Base-by-base conservation (phyloP, 495 filamentous ascomycete species). In the Elaphomyces granulatus region DNA sequence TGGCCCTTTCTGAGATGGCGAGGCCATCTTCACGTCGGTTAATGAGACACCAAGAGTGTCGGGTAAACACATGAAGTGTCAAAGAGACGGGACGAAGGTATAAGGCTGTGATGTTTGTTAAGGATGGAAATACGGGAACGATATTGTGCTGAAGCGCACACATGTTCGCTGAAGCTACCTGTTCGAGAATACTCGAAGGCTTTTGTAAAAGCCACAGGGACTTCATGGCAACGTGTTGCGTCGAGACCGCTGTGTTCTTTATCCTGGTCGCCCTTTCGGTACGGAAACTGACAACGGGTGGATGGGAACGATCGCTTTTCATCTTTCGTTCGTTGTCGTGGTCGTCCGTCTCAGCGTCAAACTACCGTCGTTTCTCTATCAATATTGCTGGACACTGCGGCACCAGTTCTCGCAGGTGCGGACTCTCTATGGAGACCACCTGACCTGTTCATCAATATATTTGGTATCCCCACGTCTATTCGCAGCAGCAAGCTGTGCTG, bases 201-300 rank as follows among this genome's bases (percentile, higher is more conserved):
- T n/a, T n/a, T n/a, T n/a, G n/a, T n/a, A n/a, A n/a, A n/a, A n/a
- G n/a, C n/a, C n/a, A n/a, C n/a, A n/a, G n/a, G 7, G n/a, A n/a
- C n/a, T n/a, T n/a, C n/a, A n/a, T n/a, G n/a, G n/a, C n/a, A n/a
- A n/a, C n/a, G n/a, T 94, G 88, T 62, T 94, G 90, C 63, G 68
- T 98, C 49, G 96, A 96, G 90, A 81, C 74, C 35, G 67, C 83
- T 34, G 88, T 98, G n/a, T 94, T 86, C 2, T 68, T 83, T 46
- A 83, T 96, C 56, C n/a, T n/a, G 16, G 84, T 98, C 45, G 86
- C 88, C 31, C 79, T 94, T 56, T 86, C 86, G 0, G 64, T 74
- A 20, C 70, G 76, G 15, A 79, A 92, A 28, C 64, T 98, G 4
- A 65, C 55, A 9, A 42, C 39, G 3, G 64, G 61, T 32, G 66